A percentile compares a stretch with the other conserved stretches of the same genome.
Conservation (phyloP, 208 protist species). For the Borovskyia barvae region DNA sequence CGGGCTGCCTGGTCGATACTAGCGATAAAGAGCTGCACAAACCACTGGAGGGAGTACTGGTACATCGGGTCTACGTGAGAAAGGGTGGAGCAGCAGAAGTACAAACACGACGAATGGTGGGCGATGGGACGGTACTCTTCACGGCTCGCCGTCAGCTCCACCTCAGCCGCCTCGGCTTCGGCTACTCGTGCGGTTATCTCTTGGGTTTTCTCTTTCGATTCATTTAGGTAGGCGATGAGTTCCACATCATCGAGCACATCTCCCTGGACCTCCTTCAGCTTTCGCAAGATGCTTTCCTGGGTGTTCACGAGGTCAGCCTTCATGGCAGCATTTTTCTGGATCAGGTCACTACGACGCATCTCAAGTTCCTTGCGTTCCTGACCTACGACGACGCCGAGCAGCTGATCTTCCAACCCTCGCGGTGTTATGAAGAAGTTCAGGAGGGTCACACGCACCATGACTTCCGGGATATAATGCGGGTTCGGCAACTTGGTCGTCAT, state of each 20-base stretch:
- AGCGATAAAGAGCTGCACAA: constrained; percentile 94
- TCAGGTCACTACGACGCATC: constrained; percentile 92
- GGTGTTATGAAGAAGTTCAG: constrained; percentile 99
- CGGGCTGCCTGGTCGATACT: constrained; percentile 85
- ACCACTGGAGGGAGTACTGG: constrained; percentile 98
- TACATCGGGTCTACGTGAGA: constrained; percentile 96
- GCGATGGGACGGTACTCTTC: constrained; percentile 96
- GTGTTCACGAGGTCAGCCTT: constrained; percentile 95
- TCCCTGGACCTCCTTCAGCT: constrained; percentile 94
- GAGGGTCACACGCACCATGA: constrained; percentile 97
- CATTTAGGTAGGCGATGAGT: constrained; percentile 95
- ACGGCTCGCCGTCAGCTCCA: constrained; percentile 96
- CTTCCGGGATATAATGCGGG: constrained; percentile 97
- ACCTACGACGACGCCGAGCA: constrained; percentile 96
- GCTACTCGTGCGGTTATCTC: constrained; percentile 93
- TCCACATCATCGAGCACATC: constrained; percentile 98
- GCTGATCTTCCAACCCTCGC: constrained; percentile 97
- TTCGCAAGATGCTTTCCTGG: constrained; percentile 95
- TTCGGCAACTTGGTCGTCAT: constrained; percentile 98
- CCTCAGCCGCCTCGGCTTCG: constrained; percentile 96
- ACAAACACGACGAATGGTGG: constrained; percentile 94
- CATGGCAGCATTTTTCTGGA: constrained; percentile 96
- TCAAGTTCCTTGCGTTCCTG: constrained; percentile 97
- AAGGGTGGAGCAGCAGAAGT: constrained; percentile 97
- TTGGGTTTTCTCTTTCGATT: constrained; percentile 94